Percentiles rank a stretch among this genome's conserved stretches.
These are phyloP conservation scores for Malus hybrid DNA, from an alignment of 331 rosid genomes.

Conservation along the genomic window DNA sequence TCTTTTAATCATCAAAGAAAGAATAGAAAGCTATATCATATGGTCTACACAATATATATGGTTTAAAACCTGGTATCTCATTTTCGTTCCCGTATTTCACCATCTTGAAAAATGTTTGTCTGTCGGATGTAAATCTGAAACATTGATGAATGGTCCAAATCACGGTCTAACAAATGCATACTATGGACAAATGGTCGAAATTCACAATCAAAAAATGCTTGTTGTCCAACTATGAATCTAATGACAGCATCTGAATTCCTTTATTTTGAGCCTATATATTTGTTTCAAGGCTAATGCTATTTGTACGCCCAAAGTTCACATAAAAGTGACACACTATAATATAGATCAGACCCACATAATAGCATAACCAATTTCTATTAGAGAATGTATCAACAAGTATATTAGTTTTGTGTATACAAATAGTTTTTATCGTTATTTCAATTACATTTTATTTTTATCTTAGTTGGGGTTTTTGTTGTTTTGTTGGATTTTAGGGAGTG, in stretches of 20 bases:
- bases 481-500: slow-evolving; percentile 48
- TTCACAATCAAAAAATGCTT: neutral
- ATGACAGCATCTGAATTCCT: neutral
- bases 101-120: neutral
- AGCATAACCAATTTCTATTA: no score
- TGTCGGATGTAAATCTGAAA: neutral
- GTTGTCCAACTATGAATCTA: neutral
- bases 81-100: neutral
- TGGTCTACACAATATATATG: no score
- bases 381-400: no score
- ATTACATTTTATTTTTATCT: neutral
- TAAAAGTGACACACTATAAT: no score
- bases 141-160: neutral
- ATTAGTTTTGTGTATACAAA: no score
- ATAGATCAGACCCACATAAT: neutral
- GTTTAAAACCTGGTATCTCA: no score
- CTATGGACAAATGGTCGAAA: neutral
- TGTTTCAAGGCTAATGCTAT: no score
- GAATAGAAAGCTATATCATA: no score
- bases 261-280: neutral
- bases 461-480: neutral
- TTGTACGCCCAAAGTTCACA: no score
- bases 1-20: no score
- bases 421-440: neutral
- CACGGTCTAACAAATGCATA: neutral